These are phyloP conservation scores for Dactylonectria macrodidyma DNA, from an alignment of 2,329 filamentous ascomycete species.

Conservation along the genomic window DNA sequence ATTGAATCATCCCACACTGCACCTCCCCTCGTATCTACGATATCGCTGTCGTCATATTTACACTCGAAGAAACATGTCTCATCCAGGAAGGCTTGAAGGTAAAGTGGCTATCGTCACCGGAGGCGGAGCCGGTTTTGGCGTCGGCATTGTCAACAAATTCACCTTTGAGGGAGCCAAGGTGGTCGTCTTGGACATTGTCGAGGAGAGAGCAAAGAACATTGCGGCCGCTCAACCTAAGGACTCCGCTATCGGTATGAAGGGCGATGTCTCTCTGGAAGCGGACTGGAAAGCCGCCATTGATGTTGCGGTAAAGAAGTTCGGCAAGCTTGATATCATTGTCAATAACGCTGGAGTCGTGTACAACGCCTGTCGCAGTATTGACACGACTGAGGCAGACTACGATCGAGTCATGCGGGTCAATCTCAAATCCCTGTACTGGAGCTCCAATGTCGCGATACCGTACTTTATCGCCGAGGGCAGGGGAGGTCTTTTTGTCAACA, in stretches of 20 bases:
- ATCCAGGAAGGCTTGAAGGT: conserved; percentile 10
- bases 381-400: conserved; percentile 21
- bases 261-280: conserved; percentile 8
- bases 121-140: conserved; percentile 17
- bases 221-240: background rate
- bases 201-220: background rate
- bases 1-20: too few relatives aligned
- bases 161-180: conserved; percentile 19
- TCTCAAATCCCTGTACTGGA: conserved; percentile 21
- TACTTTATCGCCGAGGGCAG: conserved; percentile 7
- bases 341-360: conserved; percentile 24
- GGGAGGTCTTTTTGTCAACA: conserved; percentile 20
- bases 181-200: conserved; percentile 12
- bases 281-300: conserved; percentile 11
- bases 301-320: background rate
- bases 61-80: background rate
- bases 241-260: background rate
- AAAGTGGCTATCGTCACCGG: conserved; percentile 22
- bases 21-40: too few relatives aligned
- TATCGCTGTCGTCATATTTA: background rate
- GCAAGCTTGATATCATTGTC: conserved; percentile 18
- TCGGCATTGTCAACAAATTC: conserved; percentile 13
- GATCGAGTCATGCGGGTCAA: conserved; percentile 24
- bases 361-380: conserved; percentile 14
- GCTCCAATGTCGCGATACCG: conserved; percentile 15